Conservation (phyloP, 805 yeast genomes). For the Yarrowia keelungensis region DNA sequence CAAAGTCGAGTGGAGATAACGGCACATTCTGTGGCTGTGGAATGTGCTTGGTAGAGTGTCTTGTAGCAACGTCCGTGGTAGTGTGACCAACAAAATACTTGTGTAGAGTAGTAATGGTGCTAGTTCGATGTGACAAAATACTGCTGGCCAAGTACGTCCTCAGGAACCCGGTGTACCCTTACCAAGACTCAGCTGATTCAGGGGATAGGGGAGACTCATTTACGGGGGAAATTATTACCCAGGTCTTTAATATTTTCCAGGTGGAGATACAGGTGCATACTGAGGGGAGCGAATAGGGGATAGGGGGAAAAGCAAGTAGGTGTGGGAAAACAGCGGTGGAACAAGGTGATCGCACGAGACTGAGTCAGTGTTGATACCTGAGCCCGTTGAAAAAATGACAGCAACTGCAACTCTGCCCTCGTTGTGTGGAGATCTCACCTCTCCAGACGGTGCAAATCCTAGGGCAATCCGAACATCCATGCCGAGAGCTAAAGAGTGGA, state of each 20-base stretch:
- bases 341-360: no score
- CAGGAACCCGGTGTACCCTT: no score
- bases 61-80: no score
- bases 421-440: no score
- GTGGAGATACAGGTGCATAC: constrained; percentile 16
- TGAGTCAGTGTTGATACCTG: no score
- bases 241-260: not conserved
- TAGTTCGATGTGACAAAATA: no score
- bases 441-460: constrained; percentile 6
- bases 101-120: no score
- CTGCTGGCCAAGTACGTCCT: no score
- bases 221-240: not conserved
- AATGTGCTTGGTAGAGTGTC: not conserved
- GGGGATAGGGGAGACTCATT: constrained; percentile 10
- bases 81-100: no score
- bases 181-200: constrained; percentile 12
- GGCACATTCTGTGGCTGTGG: constrained; percentile 36
- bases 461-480: constrained; percentile 27
- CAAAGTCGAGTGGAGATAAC: constrained; percentile 33
- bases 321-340: not conserved
- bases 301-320: not conserved
- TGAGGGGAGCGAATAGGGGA: constrained; percentile 7
- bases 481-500: constrained; percentile 17
- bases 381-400: not conserved
- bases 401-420: not conserved